Conservation (phyloP, 2,329 filamentous ascomycete genomes). For the Phaeomoniella chlamydospora region DNA sequence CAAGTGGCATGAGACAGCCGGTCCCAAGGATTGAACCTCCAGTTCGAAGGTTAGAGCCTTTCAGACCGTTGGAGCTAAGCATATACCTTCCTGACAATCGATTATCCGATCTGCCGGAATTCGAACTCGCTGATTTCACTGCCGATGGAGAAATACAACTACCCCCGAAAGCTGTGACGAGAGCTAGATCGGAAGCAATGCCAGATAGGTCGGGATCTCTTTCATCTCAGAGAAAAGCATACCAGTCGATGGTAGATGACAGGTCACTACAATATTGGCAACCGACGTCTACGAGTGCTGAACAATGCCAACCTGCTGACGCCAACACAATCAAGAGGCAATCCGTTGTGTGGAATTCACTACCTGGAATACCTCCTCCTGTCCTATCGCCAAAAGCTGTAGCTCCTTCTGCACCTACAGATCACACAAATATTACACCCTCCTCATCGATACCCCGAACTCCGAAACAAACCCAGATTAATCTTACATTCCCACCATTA, state of each 20-base stretch:
- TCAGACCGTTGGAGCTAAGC: constrained; percentile 29
- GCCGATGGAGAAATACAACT: constrained; percentile 13
- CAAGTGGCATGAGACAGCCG: constrained; percentile 3
- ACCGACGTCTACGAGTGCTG: not conserved
- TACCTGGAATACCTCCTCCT: constrained; percentile 9
- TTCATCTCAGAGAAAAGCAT: constrained; percentile 7
- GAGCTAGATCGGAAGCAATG: constrained; percentile 11
- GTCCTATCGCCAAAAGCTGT: not conserved
- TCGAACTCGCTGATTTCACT: constrained; percentile 22
- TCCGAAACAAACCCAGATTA: not conserved
- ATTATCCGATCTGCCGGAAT: constrained; percentile 28
- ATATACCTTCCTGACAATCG: constrained; percentile 28
- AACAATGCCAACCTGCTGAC: not conserved
- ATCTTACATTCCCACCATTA: constrained; percentile 3
- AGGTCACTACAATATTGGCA: constrained; percentile 4
- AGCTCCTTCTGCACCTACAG: too few species aligned
- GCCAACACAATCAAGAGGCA: constrained; percentile 5
- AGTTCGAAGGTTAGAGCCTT: constrained; percentile 11
- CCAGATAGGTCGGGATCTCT: constrained; percentile 6
- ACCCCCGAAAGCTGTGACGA: constrained; percentile 18
- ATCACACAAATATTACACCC: not conserved
- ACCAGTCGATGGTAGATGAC: constrained; percentile 10
- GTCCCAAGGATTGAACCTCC: constrained; percentile 7
- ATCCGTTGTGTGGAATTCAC: constrained; percentile 10
- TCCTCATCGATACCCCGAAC: not conserved